Base-by-base conservation (phyloP, 129 eudicot species). In the Flaveria linearis region DNA sequence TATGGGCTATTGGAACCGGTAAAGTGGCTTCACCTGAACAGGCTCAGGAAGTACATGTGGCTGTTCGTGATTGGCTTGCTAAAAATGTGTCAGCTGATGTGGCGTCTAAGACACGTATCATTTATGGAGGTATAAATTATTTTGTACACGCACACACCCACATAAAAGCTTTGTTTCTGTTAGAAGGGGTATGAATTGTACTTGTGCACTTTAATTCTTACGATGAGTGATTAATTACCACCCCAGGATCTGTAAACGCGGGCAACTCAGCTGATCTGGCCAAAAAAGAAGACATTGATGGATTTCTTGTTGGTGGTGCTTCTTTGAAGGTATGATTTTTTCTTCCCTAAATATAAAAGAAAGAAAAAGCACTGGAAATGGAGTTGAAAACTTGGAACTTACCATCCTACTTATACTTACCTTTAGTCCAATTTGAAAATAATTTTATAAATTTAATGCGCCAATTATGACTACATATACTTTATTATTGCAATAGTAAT, bases 1-100 rank as follows among this genome's bases (percentile, higher is more conserved):
- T 90, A 57, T 93, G 98, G 98, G 98, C 98, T 63, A 93, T 93
- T 85, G 98, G 98, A 80, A 93, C 98, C 0, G 98, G 96, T 80
- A 93, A 93, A 84, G 95, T 91, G 76, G 95, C 97, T n/a, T 53
- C 92, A 64, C 97, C 97, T 0, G 84, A 91, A 79, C 97, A 91
- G 83, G 95, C 95, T 80, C 97, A 91, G 84, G 92, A 91, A 82
- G 97, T 91, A 77, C 97, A 91, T 60, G 87, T 82, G 20, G 95
- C 97, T 72, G 90, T 91, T 75, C 91, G 97, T 65, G 97, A 88
- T 79, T 91, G 97, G 95, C 95, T 91, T 41, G 87, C 87, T 56
- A 91, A 88, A 82, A 88, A 88, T 73, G 95, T 88, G 20, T 93
- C 98, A 56, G 80, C 91, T 14, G 97, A 90, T 78, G 97, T 88